Base-by-base conservation (phyloP, 768 basidiomycete species). In the Boletus rubescentipes region DNA sequence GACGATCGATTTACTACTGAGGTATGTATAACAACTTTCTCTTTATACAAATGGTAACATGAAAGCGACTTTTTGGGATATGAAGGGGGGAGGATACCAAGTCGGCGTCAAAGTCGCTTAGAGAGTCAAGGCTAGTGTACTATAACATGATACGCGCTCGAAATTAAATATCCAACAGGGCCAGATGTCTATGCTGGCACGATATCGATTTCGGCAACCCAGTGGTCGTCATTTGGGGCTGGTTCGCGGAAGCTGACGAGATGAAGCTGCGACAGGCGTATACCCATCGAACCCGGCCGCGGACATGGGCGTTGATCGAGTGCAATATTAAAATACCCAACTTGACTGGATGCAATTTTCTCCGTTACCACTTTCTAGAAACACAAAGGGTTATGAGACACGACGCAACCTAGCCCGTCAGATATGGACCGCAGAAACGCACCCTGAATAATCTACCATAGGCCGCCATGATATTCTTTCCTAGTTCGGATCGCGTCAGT, bases 131-230 rank as follows among this genome's bases (percentile, higher is more conserved):
- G 26, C 4, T 6, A 26, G 26, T 26, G 6, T 26, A 26, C 16
- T n/a, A 37, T 14, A 5, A 11, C 23, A 11, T 26, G 46, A 18
- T 16, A 7, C 23, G 4, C 35, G 26, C 35, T 12, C n/a, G 9
- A n/a, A n/a, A 10, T 37, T 35, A 5, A 16, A 16, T 16, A 16
- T 8, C 34, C 7, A 16, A 35, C 15, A 35, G n/a, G 36, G 10
- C 9, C n/a, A 36, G 9, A 36, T 36, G 9, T n/a, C 21, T 56
- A 44, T 31, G 0, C 15, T 1, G 11, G 39, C 16, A 53, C 46
- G 32, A 50, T 20, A 15, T 57, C 50, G 14, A 57, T 29, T 23
- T 42, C 45, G 8, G 50, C 46, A 9, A 48, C 16, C 55, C 55
- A 51, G 9, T 34, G 34, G 16, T 35, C 32, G n/a, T 44, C 40